phyloP scores from a whole-genome alignment of 352 stramenopile species.

The Pythium coloratum region DNA sequence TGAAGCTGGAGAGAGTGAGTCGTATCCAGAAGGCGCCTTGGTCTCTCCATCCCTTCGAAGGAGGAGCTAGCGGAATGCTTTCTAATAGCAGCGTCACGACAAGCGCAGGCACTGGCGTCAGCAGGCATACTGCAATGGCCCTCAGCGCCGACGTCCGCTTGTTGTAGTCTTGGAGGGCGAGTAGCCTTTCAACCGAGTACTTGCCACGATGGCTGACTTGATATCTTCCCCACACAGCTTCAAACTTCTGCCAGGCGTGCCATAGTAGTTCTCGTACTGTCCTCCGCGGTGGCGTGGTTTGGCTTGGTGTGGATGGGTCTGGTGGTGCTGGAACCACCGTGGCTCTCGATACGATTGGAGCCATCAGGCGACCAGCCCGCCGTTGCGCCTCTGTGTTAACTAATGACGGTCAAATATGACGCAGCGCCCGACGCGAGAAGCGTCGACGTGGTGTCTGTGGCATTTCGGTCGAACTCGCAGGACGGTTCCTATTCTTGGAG shows the following conservation, averaged over 20 bases:
- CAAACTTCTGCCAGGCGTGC: background rate
- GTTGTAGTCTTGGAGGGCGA: slow-evolving; percentile 16
- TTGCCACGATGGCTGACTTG: slow-evolving; percentile 3
- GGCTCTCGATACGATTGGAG: background rate
- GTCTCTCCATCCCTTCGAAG: background rate
- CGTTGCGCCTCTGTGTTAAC: too few relatives aligned
- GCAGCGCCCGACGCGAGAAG: too few relatives aligned
- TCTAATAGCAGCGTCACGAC: slow-evolving; percentile 8
- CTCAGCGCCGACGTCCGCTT: background rate
- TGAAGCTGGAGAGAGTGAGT: background rate
- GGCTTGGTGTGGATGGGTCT: background rate
- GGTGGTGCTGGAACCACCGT: background rate
- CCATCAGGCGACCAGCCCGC: background rate
- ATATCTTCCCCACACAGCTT: background rate
- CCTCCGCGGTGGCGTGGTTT: background rate
- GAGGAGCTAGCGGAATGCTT: slow-evolving; percentile 3
- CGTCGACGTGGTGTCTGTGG: too few relatives aligned
- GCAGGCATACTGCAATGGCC: slow-evolving; percentile 1
- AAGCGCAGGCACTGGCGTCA: slow-evolving; percentile 7
- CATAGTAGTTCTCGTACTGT: background rate
- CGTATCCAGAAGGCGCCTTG: slow-evolving; percentile 12
- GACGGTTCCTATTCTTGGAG: too few relatives aligned
- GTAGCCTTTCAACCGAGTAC: slow-evolving; percentile 13
- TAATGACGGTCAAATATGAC: too few relatives aligned
- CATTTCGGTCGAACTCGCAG: too few relatives aligned